These are phyloP conservation scores for Nicotiana otophora DNA, from an alignment of 257 asterid genomes.

Conservation along the genomic window DNA sequence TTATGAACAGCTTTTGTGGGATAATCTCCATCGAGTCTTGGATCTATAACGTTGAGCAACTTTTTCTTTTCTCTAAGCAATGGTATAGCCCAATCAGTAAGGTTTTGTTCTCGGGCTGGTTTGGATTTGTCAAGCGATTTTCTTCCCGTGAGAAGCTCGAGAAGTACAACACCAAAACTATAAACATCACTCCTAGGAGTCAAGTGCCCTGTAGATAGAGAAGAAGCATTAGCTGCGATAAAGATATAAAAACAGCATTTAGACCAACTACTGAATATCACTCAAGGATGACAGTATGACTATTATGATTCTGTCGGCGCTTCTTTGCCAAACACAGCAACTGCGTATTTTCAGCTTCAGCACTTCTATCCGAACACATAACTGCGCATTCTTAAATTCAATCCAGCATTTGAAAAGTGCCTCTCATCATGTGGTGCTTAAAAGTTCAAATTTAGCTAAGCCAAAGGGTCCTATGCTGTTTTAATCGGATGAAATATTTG, in stretches of 20 bases:
- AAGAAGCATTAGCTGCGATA: not conserved
- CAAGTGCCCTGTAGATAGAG: conserved; percentile 47
- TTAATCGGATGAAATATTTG: not conserved
- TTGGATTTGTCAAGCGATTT: conserved; percentile 70
- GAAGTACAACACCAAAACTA: conserved; percentile 87
- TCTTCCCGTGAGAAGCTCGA: conserved; percentile 79
- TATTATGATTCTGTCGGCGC: not conserved
- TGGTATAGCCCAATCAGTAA: conserved; percentile 91
- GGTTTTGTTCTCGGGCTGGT: conserved; percentile 74
- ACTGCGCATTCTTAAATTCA: not conserved
- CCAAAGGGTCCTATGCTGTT: not conserved
- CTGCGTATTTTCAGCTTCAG: not conserved
- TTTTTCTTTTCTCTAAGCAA: conserved; percentile 74
- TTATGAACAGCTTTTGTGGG: conserved; percentile 68
- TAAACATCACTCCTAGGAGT: conserved; percentile 86
- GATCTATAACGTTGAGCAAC: conserved; percentile 64
- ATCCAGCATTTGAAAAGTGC: not conserved
- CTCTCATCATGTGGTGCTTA: not conserved
- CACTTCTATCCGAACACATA: not conserved
- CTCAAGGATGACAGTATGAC: not conserved
- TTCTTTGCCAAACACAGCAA: not conserved
- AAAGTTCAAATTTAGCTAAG: not conserved
- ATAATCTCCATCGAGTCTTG: conserved; percentile 71
- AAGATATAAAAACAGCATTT: conserved; percentile 8
- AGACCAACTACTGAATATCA: not conserved